A percentile compares a stretch with the other conserved stretches of the same genome.
phyloP scores from a whole-genome alignment of 495 filamentous ascomycete species.

The Entonaema liquescens region DNA sequence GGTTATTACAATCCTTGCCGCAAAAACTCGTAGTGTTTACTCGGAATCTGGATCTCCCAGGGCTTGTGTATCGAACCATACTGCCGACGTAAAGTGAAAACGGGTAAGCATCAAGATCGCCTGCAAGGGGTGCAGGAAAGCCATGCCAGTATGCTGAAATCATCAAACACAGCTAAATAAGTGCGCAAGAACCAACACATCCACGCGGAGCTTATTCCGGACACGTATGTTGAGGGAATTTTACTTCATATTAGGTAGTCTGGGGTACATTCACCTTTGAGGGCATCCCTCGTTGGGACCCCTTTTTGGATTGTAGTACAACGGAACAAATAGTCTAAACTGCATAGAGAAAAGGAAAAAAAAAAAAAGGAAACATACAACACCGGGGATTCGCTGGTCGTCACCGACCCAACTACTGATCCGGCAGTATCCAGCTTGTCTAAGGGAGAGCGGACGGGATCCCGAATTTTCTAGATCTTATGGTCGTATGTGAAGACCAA shows the following conservation, averaged over 20 bases:
- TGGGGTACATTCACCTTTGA: background rate
- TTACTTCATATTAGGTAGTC: background rate
- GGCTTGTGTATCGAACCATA: background rate
- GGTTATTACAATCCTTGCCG: too few species aligned
- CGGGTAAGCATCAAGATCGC: background rate
- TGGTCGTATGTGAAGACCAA: background rate
- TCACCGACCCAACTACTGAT: slow-evolving; percentile 62
- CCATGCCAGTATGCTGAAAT: background rate
- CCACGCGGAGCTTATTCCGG: background rate
- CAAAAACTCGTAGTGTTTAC: too few species aligned
- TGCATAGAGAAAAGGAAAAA: too few species aligned
- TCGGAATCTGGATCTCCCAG: too few species aligned
- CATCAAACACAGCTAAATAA: background rate
- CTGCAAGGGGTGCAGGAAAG: background rate
- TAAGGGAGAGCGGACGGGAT: slow-evolving; percentile 62
- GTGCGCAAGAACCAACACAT: background rate
- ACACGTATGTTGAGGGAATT: background rate
- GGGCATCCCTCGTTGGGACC: background rate
- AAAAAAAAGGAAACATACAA: background rate
- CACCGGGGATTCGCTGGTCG: slow-evolving; percentile 49
- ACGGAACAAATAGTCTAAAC: too few species aligned
- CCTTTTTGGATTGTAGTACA: background rate
- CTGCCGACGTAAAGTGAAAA: background rate
- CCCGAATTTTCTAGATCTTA: slow-evolving; percentile 50
- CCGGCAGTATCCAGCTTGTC: slow-evolving; percentile 49